Evolutionary conservation across 2,329 filamentous ascomycete species (phyloP).

Genomic region (Aspergillus ustus): DNA sequence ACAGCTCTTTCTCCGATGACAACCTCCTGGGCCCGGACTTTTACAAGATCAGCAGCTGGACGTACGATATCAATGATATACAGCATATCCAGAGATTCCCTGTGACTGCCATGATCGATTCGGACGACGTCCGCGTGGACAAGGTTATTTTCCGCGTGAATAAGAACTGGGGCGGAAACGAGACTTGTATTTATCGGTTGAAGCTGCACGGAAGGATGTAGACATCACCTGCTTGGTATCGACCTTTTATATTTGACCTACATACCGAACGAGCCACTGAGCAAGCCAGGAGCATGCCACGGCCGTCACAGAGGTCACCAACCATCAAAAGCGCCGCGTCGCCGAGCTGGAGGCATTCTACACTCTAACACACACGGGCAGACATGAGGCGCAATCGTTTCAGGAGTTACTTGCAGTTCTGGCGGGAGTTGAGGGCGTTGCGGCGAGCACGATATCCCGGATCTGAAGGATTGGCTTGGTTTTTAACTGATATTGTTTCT

Average conservation of each 20-base stretch:
- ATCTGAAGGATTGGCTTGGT: background rate
- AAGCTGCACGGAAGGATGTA: slow-evolving; percentile 47
- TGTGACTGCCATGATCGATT: slow-evolving; percentile 44
- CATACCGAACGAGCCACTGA: background rate
- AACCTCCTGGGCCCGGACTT: slow-evolving; percentile 40
- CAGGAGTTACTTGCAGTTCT: background rate
- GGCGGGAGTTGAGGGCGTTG: background rate
- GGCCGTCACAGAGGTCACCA: background rate
- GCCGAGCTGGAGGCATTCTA: background rate
- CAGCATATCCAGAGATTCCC: slow-evolving; percentile 46
- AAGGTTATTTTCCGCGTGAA: slow-evolving; percentile 48
- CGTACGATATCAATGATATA: slow-evolving; percentile 41
- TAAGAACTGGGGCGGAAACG: slow-evolving; percentile 49
- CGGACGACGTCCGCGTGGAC: slow-evolving; percentile 40
- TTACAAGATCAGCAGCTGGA: slow-evolving; percentile 46
- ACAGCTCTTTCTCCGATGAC: slow-evolving; percentile 42
- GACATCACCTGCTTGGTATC: background rate
- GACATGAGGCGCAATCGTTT: background rate
- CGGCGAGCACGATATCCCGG: background rate
- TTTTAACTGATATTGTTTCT: background rate
- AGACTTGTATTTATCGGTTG: slow-evolving; percentile 53
- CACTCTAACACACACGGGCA: background rate
- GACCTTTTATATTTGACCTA: background rate
- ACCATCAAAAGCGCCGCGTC: background rate
- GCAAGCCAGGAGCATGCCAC: background rate